Conservation (phyloP, 2,329 filamentous ascomycete genomes). For the Nemania bipapillata region DNA sequence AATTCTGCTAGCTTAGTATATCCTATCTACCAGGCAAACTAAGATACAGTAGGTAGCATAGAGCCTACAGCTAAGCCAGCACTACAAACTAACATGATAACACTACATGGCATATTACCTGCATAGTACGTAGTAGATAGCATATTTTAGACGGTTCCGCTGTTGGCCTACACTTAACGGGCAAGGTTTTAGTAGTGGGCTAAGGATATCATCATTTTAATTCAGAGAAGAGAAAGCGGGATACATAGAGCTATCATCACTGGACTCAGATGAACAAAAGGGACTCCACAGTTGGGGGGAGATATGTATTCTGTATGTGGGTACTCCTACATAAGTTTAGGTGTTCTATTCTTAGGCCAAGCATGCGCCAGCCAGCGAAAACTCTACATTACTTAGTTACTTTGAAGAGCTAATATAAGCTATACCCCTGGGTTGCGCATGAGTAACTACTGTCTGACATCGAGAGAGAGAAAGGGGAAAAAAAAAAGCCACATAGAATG, state of each 20-base stretch:
- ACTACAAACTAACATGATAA: conserved; percentile 8
- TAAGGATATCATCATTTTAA: neutral
- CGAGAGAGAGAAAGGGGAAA: neutral
- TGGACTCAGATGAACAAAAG: neutral
- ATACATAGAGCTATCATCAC: neutral
- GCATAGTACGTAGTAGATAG: neutral
- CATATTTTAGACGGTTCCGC: neutral
- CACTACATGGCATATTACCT: conserved; percentile 23
- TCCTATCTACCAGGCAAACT: neutral
- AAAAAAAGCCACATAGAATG: too few species aligned
- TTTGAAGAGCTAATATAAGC: neutral
- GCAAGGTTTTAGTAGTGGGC: neutral
- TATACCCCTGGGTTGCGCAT: neutral
- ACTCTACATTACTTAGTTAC: neutral
- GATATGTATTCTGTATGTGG: neutral
- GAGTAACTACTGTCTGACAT: neutral
- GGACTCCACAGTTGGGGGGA: neutral
- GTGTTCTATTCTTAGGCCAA: conserved; percentile 5
- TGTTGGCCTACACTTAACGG: neutral
- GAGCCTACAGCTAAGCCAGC: conserved; percentile 30
- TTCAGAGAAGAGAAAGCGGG: neutral
- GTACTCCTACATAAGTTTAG: neutral
- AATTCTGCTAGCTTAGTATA: neutral
- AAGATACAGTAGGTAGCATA: neutral
- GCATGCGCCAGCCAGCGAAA: neutral